Evolutionary conservation across 768 basidiomycete species (phyloP).

Genomic region (Epithele typhae): DNA sequence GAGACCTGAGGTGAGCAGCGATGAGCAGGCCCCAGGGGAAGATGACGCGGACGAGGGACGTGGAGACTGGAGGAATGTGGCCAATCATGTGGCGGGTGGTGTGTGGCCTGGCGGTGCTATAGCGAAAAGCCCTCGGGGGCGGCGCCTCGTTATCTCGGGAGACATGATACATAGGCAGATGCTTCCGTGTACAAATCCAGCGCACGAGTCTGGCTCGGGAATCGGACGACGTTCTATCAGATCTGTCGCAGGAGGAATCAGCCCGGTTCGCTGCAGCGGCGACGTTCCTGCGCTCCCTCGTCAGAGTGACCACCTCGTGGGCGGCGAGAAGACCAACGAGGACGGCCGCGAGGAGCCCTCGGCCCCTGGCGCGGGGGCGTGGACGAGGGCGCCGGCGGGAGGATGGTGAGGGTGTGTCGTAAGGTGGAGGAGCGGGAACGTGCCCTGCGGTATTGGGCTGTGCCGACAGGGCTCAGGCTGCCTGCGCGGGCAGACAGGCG

Average conservation of each 20-base stretch:
- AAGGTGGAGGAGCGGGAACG: no score
- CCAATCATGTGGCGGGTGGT: slow-evolving; percentile 11
- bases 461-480: not conserved
- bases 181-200: slow-evolving; percentile 17
- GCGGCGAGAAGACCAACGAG: slow-evolving; percentile 13
- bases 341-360: slow-evolving; percentile 4
- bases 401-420: not conserved
- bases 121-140: slow-evolving; percentile 14
- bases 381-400: not conserved
- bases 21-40: no score
- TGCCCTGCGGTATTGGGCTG: slow-evolving; percentile 10
- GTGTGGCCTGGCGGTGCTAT: slow-evolving; percentile 10
- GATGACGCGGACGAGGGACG: no score
- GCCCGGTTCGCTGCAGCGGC: slow-evolving; percentile 7
- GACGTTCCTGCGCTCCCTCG: not conserved
- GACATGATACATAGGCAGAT: slow-evolving; percentile 1
- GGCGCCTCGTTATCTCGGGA: slow-evolving; percentile 17
- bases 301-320: slow-evolving; percentile 21
- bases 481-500: not conserved
- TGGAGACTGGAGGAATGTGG: not conserved
- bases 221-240: slow-evolving; percentile 25
- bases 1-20: no score
- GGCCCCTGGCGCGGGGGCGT: not conserved
- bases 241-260: slow-evolving; percentile 14
- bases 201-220: slow-evolving; percentile 18